These are phyloP conservation scores for Myotisia sp. DNA, from an alignment of 2,329 filamentous ascomycete genomes.

Conservation along the genomic window DNA sequence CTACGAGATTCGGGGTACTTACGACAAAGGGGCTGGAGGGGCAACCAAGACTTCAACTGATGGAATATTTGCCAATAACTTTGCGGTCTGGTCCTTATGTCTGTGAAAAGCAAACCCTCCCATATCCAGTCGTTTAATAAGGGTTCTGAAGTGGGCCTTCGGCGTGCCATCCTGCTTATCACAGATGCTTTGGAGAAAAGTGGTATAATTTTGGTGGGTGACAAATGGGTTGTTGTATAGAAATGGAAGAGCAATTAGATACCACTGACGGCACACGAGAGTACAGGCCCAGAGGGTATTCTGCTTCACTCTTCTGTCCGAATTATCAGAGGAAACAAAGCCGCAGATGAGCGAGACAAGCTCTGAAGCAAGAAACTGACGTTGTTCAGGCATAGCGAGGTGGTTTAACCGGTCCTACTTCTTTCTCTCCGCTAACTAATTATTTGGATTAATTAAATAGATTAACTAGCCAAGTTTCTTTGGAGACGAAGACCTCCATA, in stretches of 20 bases:
- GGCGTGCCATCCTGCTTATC: slow-evolving; percentile 36
- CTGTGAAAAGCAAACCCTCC: slow-evolving; percentile 44
- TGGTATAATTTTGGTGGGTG: slow-evolving; percentile 38
- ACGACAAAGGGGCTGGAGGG: slow-evolving; percentile 44
- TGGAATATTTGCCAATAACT: slow-evolving; percentile 41
- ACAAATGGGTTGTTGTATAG: slow-evolving; percentile 42
- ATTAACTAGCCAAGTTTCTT: too few relatives aligned
- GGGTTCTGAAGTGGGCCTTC: slow-evolving; percentile 27
- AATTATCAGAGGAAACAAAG: slow-evolving; percentile 23
- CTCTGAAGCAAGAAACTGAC: slow-evolving; percentile 42
- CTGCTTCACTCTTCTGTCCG: slow-evolving; percentile 26
- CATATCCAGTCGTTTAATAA: slow-evolving; percentile 42
- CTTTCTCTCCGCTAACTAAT: too few relatives aligned
- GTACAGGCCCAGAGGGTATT: slow-evolving; percentile 37
- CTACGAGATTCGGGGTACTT: slow-evolving; percentile 18
- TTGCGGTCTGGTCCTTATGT: slow-evolving; percentile 42
- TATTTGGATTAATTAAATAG: too few relatives aligned
- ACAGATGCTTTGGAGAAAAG: too few relatives aligned
- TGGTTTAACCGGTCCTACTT: too few relatives aligned
- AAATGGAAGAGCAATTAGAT: slow-evolving; percentile 35
- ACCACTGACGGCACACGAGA: slow-evolving; percentile 43
- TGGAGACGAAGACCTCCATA: too few relatives aligned
- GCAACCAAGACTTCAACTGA: slow-evolving; percentile 41
- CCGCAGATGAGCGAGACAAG: slow-evolving; percentile 38
- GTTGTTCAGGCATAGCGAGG: too few relatives aligned